Conservation (phyloP, 2,329 filamentous ascomycete genomes). For the Colletotrichum siamense region DNA sequence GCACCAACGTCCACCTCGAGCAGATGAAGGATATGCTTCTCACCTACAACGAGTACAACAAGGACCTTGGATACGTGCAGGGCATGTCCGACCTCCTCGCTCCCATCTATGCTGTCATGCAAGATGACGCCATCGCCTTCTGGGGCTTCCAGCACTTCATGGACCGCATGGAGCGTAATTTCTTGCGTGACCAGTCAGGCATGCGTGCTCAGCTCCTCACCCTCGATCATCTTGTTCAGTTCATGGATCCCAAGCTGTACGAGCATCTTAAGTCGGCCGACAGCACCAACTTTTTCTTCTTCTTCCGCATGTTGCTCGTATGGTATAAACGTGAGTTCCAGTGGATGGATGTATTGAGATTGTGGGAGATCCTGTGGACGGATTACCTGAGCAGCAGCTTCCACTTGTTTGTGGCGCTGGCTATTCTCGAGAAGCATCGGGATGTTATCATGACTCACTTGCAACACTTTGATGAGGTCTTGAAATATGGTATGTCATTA, state of each 20-base stretch:
- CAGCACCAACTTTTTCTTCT: slow-evolving; percentile 99
- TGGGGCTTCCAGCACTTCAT: slow-evolving; percentile 97
- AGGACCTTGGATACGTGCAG: slow-evolving; percentile 93
- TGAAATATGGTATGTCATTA: slow-evolving; percentile 82
- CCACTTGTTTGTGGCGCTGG: slow-evolving; percentile 91
- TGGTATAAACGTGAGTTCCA: slow-evolving; percentile 99
- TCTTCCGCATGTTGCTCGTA: slow-evolving; percentile 98
- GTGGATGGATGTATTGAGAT: slow-evolving; percentile 82
- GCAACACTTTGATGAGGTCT: slow-evolving; percentile 92
- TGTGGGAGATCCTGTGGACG: slow-evolving; percentile 97
- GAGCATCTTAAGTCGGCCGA: slow-evolving; percentile 88
- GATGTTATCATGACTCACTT: slow-evolving; percentile 96
- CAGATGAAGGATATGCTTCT: slow-evolving; percentile 99
- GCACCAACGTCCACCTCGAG: slow-evolving; percentile 96
- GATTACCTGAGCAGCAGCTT: slow-evolving; percentile 89
- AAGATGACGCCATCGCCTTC: slow-evolving; percentile 96
- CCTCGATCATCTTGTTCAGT: slow-evolving; percentile 92
- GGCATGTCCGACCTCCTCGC: slow-evolving; percentile 98
- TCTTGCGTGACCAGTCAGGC: slow-evolving; percentile 91
- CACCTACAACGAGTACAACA: slow-evolving; percentile 98
- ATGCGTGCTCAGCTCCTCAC: slow-evolving; percentile 93
- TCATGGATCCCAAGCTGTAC: slow-evolving; percentile 96
- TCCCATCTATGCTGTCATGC: slow-evolving; percentile 94
- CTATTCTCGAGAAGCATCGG: slow-evolving; percentile 94
- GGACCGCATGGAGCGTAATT: slow-evolving; percentile 98